These are phyloP conservation scores for Scedosporium minutisporum DNA, from an alignment of 2,329 filamentous ascomycete species.

Conservation along the genomic window DNA sequence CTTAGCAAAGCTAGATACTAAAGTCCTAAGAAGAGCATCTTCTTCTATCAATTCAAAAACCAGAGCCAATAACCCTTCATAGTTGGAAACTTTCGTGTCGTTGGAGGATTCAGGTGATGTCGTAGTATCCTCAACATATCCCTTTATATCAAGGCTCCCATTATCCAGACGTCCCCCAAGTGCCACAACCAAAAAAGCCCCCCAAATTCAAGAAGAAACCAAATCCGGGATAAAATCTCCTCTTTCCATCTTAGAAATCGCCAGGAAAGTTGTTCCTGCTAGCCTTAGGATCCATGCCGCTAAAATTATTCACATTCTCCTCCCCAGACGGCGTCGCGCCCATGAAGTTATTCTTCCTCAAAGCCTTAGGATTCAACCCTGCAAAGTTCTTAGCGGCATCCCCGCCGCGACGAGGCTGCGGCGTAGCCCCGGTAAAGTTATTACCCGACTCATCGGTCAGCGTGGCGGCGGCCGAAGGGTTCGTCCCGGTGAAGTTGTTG, in stretches of 20 bases:
- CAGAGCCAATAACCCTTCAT: not conserved
- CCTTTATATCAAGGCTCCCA: not conserved
- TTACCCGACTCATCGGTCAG: not conserved
- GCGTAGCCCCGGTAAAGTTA: conserved; percentile 11
- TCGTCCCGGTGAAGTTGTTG: conserved; percentile 12
- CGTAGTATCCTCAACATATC: not conserved
- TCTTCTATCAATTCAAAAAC: not conserved
- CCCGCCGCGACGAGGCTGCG: not conserved
- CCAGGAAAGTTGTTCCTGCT: conserved; percentile 3
- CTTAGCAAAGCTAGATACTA: not conserved
- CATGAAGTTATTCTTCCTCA: conserved; percentile 4
- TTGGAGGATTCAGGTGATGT: not conserved
- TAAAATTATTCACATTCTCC: not conserved
- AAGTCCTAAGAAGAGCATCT: not conserved
- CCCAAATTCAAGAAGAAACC: not conserved
- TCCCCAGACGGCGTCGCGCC: not conserved
- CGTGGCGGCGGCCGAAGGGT: not conserved
- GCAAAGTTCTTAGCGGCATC: not conserved
- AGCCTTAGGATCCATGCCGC: not conserved
- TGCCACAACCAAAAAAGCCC: not conserved
- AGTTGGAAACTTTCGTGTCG: not conserved
- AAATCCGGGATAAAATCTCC: no score
- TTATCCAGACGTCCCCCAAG: not conserved
- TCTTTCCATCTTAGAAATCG: not conserved
- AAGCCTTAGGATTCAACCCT: not conserved